phyloP scores from a whole-genome alignment of 441 rosid genomes.

The Metrosideros polymorpha region DNA sequence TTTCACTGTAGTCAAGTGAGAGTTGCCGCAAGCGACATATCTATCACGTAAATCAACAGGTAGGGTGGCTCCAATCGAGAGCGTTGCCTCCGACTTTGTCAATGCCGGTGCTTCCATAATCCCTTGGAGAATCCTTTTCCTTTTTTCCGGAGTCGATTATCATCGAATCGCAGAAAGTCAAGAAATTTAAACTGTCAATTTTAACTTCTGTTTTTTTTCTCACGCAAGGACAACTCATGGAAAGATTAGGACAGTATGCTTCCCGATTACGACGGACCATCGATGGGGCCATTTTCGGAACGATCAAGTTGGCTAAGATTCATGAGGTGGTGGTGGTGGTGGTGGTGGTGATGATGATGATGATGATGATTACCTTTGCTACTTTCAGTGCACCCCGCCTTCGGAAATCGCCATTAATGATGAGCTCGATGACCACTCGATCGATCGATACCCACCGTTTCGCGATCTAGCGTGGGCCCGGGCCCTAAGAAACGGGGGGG shows the following conservation, averaged over 20 bases:
- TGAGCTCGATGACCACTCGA: background rate
- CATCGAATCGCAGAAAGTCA: background rate
- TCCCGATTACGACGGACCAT: background rate
- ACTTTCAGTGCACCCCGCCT: background rate
- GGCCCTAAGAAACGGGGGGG: background rate
- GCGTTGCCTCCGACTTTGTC: fast-evolving
- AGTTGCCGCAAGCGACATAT: too few relatives aligned
- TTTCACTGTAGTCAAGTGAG: fast-evolving
- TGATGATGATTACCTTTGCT: background rate
- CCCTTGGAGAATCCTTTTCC: fast-evolving
- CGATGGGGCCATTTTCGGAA: background rate
- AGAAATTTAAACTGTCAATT: background rate
- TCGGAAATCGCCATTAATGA: background rate
- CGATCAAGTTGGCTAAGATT: background rate
- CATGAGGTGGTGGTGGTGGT: background rate
- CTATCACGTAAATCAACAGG: background rate
- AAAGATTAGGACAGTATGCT: background rate
- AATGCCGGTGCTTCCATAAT: background rate
- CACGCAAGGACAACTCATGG: background rate
- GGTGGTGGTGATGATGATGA: background rate
- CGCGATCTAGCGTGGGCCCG: background rate
- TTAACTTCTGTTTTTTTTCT: background rate
- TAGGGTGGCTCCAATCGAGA: background rate
- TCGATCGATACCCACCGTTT: too few relatives aligned
- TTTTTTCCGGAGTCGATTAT: too few relatives aligned